Evolutionary conservation across 495 filamentous ascomycete genomes (phyloP).

Genomic region (Xylaria bambusicola): DNA sequence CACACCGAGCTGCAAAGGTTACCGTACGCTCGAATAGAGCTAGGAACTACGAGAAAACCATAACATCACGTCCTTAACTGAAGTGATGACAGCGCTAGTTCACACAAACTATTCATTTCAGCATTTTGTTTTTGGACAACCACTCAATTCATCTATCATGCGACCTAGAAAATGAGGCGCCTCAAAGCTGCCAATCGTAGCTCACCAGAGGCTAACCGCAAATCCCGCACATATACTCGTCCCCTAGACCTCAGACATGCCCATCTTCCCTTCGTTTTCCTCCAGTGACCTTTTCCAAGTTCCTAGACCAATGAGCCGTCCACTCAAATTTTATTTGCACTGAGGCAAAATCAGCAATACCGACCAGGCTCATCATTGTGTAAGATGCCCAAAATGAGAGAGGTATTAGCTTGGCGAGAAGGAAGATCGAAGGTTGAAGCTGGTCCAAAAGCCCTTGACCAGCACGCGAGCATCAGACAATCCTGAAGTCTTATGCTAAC

Average conservation of each 20-base stretch:
- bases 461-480: conserved; percentile 13
- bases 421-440: conserved; percentile 6
- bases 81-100: too few relatives aligned
- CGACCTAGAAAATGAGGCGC: conserved; percentile 14
- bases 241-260: background rate
- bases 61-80: too few relatives aligned
- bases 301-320: conserved; percentile 18
- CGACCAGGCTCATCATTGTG: conserved; percentile 32
- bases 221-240: conserved; percentile 14
- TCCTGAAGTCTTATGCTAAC: conserved; percentile 5
- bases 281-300: conserved; percentile 15
- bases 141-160: conserved; percentile 17
- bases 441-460: conserved; percentile 12
- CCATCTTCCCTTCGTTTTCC: conserved; percentile 1
- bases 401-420: conserved; percentile 28
- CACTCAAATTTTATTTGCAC: conserved; percentile 10
- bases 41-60: too few relatives aligned
- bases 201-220: conserved; percentile 14
- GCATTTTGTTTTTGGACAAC: conserved; percentile 10
- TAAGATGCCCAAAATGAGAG: conserved; percentile 25
- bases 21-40: too few relatives aligned
- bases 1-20: too few relatives aligned
- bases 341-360: conserved; percentile 22
- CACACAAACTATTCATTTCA: background rate
- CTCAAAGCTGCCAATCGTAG: conserved; percentile 18